Conservation (phyloP, 2,329 filamentous ascomycete genomes). For the Colletotrichum horii region DNA sequence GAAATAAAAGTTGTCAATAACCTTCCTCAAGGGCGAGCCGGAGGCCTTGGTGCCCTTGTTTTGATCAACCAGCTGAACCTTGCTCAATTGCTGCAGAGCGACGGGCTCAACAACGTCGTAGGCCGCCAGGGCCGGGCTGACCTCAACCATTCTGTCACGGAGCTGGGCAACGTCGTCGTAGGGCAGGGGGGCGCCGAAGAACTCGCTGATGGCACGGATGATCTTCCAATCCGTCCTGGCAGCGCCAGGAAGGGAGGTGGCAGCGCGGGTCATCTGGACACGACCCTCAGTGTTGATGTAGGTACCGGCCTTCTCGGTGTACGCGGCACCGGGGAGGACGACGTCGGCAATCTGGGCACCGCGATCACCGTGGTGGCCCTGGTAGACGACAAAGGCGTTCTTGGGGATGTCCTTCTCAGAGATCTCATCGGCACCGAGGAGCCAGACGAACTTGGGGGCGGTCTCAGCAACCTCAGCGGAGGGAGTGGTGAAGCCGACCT, state of each 20-base stretch:
- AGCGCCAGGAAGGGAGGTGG: constrained; percentile 86
- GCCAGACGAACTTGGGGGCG: constrained; percentile 94
- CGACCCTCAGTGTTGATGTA: constrained; percentile 98
- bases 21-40: constrained; percentile 78
- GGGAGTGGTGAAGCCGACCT: constrained; percentile 91
- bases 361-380: constrained; percentile 95
- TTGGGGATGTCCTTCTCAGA: constrained; percentile 86
- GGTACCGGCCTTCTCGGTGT: constrained; percentile 95
- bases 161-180: constrained; percentile 93
- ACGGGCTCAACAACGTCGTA: constrained; percentile 92
- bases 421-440: constrained; percentile 94
- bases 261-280: constrained; percentile 90
- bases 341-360: constrained; percentile 94
- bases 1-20: constrained; percentile 97
- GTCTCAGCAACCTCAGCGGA: constrained; percentile 82
- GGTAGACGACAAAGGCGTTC: constrained; percentile 96
- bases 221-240: constrained; percentile 99
- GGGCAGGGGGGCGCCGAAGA: constrained; percentile 83
- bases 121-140: constrained; percentile 85
- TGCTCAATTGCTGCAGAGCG: constrained; percentile 77
- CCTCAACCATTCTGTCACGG: constrained; percentile 92
- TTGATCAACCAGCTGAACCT: constrained; percentile 93
- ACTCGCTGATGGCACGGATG: constrained; percentile 89
- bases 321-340: constrained; percentile 90
- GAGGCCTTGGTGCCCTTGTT: constrained; percentile 86